These are phyloP conservation scores for Thermoascus crustaceus DNA, from an alignment of 2,329 filamentous ascomycete species.

Conservation along the genomic window DNA sequence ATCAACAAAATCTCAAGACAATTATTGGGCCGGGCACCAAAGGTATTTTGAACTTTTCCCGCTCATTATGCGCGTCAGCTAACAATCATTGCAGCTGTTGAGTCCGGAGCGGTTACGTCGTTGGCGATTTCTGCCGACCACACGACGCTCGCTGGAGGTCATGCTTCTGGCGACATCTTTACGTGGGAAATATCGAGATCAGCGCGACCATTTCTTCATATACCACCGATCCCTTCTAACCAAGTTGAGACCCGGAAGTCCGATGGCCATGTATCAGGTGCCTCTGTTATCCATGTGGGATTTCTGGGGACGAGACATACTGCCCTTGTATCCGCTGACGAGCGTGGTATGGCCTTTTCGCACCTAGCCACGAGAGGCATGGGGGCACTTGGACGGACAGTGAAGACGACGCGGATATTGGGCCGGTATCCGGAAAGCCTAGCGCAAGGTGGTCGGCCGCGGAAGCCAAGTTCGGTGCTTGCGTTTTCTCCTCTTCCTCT, in stretches of 20 bases:
- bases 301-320: constrained; percentile 92
- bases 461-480: constrained; percentile 90
- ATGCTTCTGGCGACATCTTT: constrained; percentile 85
- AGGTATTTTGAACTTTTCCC: constrained; percentile 43
- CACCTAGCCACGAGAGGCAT: constrained; percentile 89
- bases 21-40: constrained; percentile 92
- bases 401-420: constrained; percentile 84
- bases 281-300: constrained; percentile 79
- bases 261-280: constrained; percentile 75
- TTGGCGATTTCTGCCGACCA: constrained; percentile 91
- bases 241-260: constrained; percentile 57
- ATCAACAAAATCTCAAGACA: constrained; percentile 87
- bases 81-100: constrained; percentile 55
- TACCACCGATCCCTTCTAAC: constrained; percentile 63
- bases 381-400: constrained; percentile 71
- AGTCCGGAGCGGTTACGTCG: constrained; percentile 79
- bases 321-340: constrained; percentile 88
- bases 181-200: constrained; percentile 86
- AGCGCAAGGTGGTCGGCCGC: constrained; percentile 53
- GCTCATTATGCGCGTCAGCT: constrained; percentile 1
- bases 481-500: constrained; percentile 84
- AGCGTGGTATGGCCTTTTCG: constrained; percentile 95
- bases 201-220: constrained; percentile 80
- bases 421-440: constrained; percentile 75
- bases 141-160: constrained; percentile 80